Conservation (phyloP, 148 eudicot genomes). For the Pharnaceum exiguum region DNA sequence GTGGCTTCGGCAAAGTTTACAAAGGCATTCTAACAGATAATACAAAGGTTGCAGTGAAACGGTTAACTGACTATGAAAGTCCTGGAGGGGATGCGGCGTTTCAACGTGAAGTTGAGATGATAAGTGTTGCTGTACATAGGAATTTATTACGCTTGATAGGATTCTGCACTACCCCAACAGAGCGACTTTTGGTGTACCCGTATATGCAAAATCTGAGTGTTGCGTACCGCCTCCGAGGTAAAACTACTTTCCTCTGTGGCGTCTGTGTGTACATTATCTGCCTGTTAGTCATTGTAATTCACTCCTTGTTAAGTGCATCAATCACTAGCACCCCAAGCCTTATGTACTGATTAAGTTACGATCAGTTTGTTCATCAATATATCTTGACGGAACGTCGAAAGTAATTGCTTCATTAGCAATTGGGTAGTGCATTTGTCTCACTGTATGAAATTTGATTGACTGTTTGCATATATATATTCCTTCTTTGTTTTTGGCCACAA, state of each 20-base stretch:
- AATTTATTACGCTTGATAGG: slow-evolving; percentile 86
- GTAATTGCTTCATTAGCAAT: too few species aligned
- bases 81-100: slow-evolving; percentile 96
- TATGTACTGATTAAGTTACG: neutral
- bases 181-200: slow-evolving; percentile 95
- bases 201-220: slow-evolving; percentile 95
- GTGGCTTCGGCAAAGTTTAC: slow-evolving; percentile 96
- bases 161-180: slow-evolving; percentile 95
- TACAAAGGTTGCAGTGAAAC: slow-evolving; percentile 88
- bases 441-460: too few species aligned
- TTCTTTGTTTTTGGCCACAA: too few species aligned
- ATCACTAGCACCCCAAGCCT: neutral
- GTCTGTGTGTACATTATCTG: neutral
- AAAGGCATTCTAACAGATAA: slow-evolving; percentile 76
- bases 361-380: too few species aligned
- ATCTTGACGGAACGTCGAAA: too few species aligned
- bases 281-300: neutral
- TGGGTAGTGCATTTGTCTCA: too few species aligned
- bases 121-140: slow-evolving; percentile 94
- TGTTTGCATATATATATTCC: too few species aligned
- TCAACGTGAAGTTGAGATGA: slow-evolving; percentile 98
- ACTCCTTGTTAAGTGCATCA: neutral
- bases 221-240: slow-evolving; percentile 90
- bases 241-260: slow-evolving; percentile 1
- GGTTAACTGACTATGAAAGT: slow-evolving; percentile 76